These are phyloP conservation scores for Colletotrichum spaethianum DNA, from an alignment of 2,329 filamentous ascomycete genomes.

Conservation along the genomic window DNA sequence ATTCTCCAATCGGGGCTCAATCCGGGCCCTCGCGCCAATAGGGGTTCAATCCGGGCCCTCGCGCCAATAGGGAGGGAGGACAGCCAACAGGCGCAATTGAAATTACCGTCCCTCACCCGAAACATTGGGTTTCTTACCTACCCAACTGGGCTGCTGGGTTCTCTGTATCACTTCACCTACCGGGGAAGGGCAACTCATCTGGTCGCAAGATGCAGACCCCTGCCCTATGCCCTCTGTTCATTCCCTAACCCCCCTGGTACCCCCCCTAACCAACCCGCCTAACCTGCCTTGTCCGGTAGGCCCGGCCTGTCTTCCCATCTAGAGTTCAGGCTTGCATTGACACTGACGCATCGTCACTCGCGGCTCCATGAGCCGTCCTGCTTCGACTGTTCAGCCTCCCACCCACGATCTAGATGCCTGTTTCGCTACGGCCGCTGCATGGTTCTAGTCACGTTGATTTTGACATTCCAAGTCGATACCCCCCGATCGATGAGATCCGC, in stretches of 20 bases:
- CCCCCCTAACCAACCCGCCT: neutral
- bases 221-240: slow-evolving; percentile 1
- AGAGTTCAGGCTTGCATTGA: slow-evolving; percentile 15
- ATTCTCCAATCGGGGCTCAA: neutral
- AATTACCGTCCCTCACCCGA: neutral
- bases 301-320: slow-evolving; percentile 25
- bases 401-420: slow-evolving; percentile 1
- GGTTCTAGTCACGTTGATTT: neutral
- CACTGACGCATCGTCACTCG: neutral
- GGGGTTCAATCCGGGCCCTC: neutral
- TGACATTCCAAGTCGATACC: neutral
- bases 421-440: neutral
- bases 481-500: neutral
- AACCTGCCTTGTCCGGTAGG: neutral
- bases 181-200: neutral
- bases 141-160: neutral
- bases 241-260: neutral
- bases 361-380: neutral
- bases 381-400: neutral
- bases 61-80: neutral
- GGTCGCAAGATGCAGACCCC: slow-evolving; percentile 17
- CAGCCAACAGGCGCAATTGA: neutral
- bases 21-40: neutral
- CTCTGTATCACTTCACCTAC: slow-evolving; percentile 28
- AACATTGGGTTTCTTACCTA: neutral